Percentiles rank a stretch among this genome's conserved stretches.
Conservation (phyloP, 2,329 filamentous ascomycete genomes). For the Trematosphaeria pertusa region DNA sequence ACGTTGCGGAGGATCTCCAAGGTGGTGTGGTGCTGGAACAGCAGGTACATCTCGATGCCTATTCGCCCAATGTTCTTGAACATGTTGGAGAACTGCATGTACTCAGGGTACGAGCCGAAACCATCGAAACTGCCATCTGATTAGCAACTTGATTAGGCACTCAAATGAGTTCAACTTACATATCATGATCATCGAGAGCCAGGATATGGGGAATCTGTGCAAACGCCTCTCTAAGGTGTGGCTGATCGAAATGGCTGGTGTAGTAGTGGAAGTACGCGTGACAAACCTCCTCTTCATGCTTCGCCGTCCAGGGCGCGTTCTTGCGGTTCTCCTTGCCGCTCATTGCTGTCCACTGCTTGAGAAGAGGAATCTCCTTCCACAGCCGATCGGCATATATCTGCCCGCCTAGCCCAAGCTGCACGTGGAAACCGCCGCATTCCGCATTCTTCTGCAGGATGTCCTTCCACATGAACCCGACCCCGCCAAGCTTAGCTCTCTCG, state of each 20-base stretch:
- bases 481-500: slow-evolving; percentile 84
- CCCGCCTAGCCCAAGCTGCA: slow-evolving; percentile 88
- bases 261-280: slow-evolving; percentile 99
- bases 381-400: slow-evolving; percentile 95
- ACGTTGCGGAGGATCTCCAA: slow-evolving; percentile 91
- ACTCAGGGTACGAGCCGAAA: slow-evolving; percentile 94
- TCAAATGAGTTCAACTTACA: slow-evolving; percentile 67
- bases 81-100: slow-evolving; percentile 97
- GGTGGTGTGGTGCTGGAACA: slow-evolving; percentile 98
- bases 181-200: slow-evolving; percentile 95
- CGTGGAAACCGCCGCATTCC: slow-evolving; percentile 94
- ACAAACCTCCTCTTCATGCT: slow-evolving; percentile 92
- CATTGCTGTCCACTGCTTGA: slow-evolving; percentile 95
- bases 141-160: slow-evolving; percentile 13
- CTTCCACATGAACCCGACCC: slow-evolving; percentile 97
- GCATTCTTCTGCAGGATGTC: slow-evolving; percentile 97
- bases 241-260: slow-evolving; percentile 97
- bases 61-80: slow-evolving; percentile 98
- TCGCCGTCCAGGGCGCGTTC: slow-evolving; percentile 88
- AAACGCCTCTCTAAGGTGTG: slow-evolving; percentile 91
- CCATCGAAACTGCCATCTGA: slow-evolving; percentile 78
- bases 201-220: slow-evolving; percentile 95
- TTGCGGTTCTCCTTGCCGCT: slow-evolving; percentile 93
- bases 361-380: slow-evolving; percentile 92
- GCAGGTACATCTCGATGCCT: slow-evolving; percentile 94